Evolutionary conservation across 1,139 yeast genomes (phyloP).

Genomic region (Pneumocystis sp.): DNA sequence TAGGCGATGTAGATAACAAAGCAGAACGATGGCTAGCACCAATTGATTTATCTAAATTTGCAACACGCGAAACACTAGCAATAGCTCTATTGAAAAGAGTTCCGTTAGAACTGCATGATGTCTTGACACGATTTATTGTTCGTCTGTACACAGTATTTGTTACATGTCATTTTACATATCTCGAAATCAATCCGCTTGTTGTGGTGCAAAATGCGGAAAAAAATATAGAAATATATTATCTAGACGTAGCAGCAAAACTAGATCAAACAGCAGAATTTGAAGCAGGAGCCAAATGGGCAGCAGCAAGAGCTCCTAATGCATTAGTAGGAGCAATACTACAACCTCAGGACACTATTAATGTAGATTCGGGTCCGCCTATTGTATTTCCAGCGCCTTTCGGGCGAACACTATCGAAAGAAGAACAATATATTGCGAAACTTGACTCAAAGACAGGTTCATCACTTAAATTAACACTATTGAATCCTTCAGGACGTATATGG

Average conservation of each 20-base stretch:
- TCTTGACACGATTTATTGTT: slow-evolving; percentile 32
- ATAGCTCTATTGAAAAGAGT: slow-evolving; percentile 26
- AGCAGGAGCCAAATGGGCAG: slow-evolving; percentile 36
- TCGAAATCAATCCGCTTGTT: slow-evolving; percentile 34
- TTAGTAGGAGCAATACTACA: slow-evolving; percentile 23
- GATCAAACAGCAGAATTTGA: slow-evolving; percentile 37
- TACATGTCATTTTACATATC: slow-evolving; percentile 33
- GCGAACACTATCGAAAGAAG: slow-evolving; percentile 32
- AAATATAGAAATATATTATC: slow-evolving; percentile 32
- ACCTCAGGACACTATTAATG: slow-evolving; percentile 17
- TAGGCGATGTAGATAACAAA: slow-evolving; percentile 35
- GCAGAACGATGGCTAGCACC: slow-evolving; percentile 32
- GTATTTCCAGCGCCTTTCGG: slow-evolving; percentile 37
- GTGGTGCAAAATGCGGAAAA: slow-evolving; percentile 26
- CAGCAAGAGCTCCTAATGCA: slow-evolving; percentile 31
- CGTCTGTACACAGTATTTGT: slow-evolving; percentile 35
- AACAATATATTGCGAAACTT: slow-evolving; percentile 34
- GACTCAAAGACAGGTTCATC: slow-evolving; percentile 37
- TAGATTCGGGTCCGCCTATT: slow-evolving; percentile 36
- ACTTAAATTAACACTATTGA: slow-evolving; percentile 31
- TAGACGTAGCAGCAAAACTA: slow-evolving; percentile 34
- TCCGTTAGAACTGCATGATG: slow-evolving; percentile 29
- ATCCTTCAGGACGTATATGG: slow-evolving; percentile 33
- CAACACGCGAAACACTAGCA: slow-evolving; percentile 26
- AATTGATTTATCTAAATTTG: slow-evolving; percentile 31